Conservation (phyloP, 208 protist genomes). For the Endotrypanum monterogeii region DNA sequence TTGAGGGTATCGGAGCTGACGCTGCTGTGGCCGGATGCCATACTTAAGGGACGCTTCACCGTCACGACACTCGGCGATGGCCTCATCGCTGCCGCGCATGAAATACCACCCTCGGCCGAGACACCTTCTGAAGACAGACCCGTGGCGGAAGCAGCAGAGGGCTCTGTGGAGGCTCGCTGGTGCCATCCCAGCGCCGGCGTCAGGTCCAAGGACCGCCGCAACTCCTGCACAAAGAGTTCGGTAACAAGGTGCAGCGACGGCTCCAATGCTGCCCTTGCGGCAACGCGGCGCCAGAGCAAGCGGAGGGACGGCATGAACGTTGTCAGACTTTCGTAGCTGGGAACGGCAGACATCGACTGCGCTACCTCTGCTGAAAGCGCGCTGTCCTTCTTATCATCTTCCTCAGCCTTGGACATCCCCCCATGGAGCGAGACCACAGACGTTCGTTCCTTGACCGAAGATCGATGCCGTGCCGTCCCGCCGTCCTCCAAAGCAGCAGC, state of each 20-base stretch:
- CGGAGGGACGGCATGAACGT: constrained; percentile 49
- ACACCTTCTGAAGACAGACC: not conserved
- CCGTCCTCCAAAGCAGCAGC: not conserved
- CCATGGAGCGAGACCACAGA: constrained; percentile 4
- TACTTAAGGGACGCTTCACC: constrained; percentile 16
- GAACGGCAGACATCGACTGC: not conserved
- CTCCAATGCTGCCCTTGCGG: constrained; percentile 51
- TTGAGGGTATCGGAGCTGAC: constrained; percentile 1
- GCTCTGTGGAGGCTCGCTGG: not conserved
- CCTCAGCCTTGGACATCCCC: not conserved
- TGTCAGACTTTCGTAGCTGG: constrained; percentile 22
- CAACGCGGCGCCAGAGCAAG: constrained; percentile 55
- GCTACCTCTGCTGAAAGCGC: not conserved
- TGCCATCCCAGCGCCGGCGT: constrained; percentile 10
- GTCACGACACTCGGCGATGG: not conserved
- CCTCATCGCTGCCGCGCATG: not conserved
- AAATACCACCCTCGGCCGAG: not conserved
- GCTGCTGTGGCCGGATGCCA: not conserved
- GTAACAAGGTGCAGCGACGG: constrained; percentile 51
- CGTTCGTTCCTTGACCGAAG: not conserved
- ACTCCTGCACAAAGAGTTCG: constrained; percentile 38
- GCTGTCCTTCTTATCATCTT: not conserved
- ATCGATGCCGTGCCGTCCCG: not conserved
- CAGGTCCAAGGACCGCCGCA: constrained; percentile 10
- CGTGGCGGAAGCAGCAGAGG: not conserved